Conservation (phyloP, 2,329 filamentous ascomycete species). For the Aureobasidium sp. region DNA sequence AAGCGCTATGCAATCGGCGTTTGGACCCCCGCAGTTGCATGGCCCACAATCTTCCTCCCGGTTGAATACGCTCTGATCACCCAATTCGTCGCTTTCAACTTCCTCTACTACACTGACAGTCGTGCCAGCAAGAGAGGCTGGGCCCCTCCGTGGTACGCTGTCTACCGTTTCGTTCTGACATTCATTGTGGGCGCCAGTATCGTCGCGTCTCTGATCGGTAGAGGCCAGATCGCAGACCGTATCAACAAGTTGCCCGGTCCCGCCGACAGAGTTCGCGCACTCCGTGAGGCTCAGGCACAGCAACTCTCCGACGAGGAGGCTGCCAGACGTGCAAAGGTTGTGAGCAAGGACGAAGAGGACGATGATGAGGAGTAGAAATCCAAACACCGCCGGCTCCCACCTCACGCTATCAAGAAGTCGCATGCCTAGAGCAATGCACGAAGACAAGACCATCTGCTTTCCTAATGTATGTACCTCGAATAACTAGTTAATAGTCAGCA, state of each 20-base stretch:
- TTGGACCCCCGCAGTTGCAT: constrained; percentile 70
- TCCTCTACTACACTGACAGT: constrained; percentile 78
- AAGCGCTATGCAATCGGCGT: constrained; percentile 80
- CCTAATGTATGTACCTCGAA: constrained; percentile 1
- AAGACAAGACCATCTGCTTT: not conserved
- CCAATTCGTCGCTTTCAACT: constrained; percentile 79
- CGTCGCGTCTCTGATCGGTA: constrained; percentile 70
- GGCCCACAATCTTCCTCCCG: constrained; percentile 82
- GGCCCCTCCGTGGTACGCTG: constrained; percentile 78
- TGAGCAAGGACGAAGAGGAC: constrained; percentile 19
- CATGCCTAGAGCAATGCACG: not conserved
- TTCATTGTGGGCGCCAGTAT: constrained; percentile 81
- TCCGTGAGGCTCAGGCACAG: constrained; percentile 34
- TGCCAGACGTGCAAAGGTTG: constrained; percentile 23
- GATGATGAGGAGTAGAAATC: constrained; percentile 21
- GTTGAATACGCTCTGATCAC: constrained; percentile 76
- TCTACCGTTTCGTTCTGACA: constrained; percentile 87
- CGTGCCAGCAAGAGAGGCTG: constrained; percentile 66
- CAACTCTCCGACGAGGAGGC: constrained; percentile 27
- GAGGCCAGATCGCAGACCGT: constrained; percentile 64
- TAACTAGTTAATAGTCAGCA: constrained; percentile 6
- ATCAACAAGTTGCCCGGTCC: constrained; percentile 41
- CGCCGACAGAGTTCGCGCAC: constrained; percentile 42
- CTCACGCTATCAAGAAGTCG: not conserved
- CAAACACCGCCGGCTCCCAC: not conserved